A percentile compares a stretch with the other conserved stretches of the same genome.
Conservation (phyloP, 2,329 filamentous ascomycete genomes). For the Moelleriella libera region DNA sequence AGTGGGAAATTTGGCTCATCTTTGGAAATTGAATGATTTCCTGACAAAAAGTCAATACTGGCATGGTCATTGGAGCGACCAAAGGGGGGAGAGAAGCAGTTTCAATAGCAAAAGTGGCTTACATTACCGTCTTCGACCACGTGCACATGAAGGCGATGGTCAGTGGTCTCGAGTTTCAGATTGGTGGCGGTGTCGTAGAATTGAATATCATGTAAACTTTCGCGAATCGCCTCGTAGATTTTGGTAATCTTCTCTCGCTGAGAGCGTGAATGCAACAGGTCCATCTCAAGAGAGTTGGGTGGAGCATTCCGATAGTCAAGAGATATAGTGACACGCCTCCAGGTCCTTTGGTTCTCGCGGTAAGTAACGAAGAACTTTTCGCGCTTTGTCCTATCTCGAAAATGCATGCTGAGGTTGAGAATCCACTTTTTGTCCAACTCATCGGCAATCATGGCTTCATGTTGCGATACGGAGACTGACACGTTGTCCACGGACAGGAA, state of each 20-base stretch:
- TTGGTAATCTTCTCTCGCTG: conserved; percentile 86
- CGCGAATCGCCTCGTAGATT: conserved; percentile 89
- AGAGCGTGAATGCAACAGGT: conserved; percentile 62
- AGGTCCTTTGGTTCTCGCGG: conserved; percentile 62
- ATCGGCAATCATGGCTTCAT: conserved; percentile 54
- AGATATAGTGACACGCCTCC: conserved; percentile 84
- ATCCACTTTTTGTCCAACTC: conserved; percentile 90
- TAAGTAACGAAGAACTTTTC: conserved; percentile 99
- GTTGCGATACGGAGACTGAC: conserved; percentile 36
- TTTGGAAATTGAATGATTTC: conserved; percentile 85
- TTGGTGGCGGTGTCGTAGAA: conserved; percentile 96
- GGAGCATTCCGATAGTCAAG: conserved; percentile 79
- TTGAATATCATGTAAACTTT: conserved; percentile 83
- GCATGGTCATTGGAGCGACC: neutral
- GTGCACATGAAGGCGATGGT: conserved; percentile 83
- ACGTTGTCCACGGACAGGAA: conserved; percentile 24
- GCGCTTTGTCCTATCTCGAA: conserved; percentile 77
- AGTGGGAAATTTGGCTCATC: conserved; percentile 57
- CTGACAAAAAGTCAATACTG: conserved; percentile 14
- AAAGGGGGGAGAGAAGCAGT: neutral
- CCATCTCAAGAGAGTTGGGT: conserved; percentile 70
- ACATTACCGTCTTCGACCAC: conserved; percentile 91
- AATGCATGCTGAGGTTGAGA: conserved; percentile 95
- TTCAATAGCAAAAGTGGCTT: conserved; percentile 13
- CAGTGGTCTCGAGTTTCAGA: conserved; percentile 78